Conservation (phyloP, 345 rosid genomes). For the Moricandia arvensis region DNA sequence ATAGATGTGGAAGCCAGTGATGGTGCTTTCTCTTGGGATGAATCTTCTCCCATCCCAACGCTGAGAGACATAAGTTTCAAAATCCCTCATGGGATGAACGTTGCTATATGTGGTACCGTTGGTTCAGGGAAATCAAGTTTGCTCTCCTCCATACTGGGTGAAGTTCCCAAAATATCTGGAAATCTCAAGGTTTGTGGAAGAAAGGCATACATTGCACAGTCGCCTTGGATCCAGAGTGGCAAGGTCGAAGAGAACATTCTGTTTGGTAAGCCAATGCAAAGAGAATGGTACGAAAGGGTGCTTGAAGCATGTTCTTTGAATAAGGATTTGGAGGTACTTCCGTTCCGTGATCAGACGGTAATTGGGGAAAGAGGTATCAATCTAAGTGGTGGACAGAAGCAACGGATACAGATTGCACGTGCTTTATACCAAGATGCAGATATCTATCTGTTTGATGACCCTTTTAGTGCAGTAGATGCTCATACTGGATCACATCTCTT, state of each 20-base stretch:
- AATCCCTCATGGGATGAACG: conserved; percentile 51
- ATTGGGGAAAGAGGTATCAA: conserved; percentile 88
- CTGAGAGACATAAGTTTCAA: conserved; percentile 51
- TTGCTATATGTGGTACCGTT: conserved; percentile 75
- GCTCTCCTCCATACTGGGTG: conserved; percentile 71
- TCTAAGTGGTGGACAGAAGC: conserved; percentile 91
- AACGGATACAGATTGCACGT: conserved; percentile 74
- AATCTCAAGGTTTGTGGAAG: conserved; percentile 53
- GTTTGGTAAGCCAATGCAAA: conserved; percentile 56
- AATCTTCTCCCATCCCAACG: conserved; percentile 40
- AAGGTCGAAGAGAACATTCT: conserved; percentile 64
- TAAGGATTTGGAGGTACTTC: conserved; percentile 59
- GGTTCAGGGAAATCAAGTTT: conserved; percentile 83
- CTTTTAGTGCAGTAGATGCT: conserved; percentile 78
- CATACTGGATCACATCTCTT: conserved; percentile 73
- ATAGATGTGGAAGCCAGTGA: conserved; percentile 44
- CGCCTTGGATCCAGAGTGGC: conserved; percentile 83
- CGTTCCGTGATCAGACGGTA: conserved; percentile 54
- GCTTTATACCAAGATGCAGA: conserved; percentile 67
- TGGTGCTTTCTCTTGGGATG: conserved; percentile 64
- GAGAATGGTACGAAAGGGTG: conserved; percentile 49
- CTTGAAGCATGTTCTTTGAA: conserved; percentile 57
- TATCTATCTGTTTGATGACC: conserved; percentile 72
- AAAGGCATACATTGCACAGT: conserved; percentile 70
- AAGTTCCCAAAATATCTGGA: conserved; percentile 62